Conservation (phyloP, 306 rosid species). For the Neltuma alba region DNA sequence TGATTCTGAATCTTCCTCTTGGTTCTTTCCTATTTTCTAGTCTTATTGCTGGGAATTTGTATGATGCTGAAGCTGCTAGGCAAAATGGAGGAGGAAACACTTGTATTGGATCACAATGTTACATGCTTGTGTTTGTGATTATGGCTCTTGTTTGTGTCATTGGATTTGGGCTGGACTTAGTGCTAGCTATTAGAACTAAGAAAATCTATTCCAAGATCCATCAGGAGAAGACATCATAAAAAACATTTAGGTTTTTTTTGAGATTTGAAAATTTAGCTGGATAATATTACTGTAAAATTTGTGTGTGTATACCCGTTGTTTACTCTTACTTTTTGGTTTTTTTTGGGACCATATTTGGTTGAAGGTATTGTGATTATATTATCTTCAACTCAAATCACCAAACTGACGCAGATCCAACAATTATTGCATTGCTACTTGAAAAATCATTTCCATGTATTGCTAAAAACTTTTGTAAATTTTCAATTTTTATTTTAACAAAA, state of each 20-base stretch:
- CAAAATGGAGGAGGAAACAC: slow-evolving; percentile 40
- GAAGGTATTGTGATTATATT: neutral
- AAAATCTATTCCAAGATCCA: slow-evolving; percentile 39
- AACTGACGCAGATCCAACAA: no score
- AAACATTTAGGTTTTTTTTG: neutral
- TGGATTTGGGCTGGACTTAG: slow-evolving; percentile 37
- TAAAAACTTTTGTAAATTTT: no score
- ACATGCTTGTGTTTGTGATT: slow-evolving; percentile 38
- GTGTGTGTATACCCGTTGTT: neutral
- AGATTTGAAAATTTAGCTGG: neutral
- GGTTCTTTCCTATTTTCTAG: slow-evolving; percentile 49
- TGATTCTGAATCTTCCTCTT: slow-evolving; percentile 45
- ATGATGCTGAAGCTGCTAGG: slow-evolving; percentile 43
- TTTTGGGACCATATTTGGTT: neutral
- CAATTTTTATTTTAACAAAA: no score
- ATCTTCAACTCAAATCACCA: neutral
- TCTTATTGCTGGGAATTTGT: slow-evolving; percentile 43
- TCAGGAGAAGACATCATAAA: slow-evolving; percentile 12
- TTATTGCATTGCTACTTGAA: no score
- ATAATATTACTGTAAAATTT: neutral
- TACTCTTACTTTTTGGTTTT: neutral
- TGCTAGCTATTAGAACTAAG: slow-evolving; percentile 42
- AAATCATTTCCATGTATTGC: no score
- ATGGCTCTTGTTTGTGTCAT: slow-evolving; percentile 34
- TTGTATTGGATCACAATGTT: slow-evolving; percentile 44